Base-by-base conservation (phyloP, 2,329 filamentous ascomycete genomes). In the Coniochaeta prunicola region DNA sequence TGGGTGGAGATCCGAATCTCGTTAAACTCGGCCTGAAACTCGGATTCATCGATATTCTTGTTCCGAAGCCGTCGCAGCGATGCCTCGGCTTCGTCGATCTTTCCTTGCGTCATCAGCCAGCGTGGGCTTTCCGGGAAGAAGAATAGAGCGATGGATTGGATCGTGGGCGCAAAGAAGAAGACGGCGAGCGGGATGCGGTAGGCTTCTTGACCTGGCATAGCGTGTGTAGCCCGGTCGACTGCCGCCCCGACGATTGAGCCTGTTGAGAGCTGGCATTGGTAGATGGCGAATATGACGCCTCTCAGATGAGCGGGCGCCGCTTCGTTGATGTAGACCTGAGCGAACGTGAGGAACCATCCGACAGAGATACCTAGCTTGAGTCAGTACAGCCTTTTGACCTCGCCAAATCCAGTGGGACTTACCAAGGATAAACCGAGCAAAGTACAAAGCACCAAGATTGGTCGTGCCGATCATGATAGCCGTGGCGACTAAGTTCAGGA, bases 291-390 rank as follows among this genome's bases (percentile, higher is more conserved):
- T 0, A 68, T 63, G 34, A 71, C 63, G 7, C 72, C 71, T 30
- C 72, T 66, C 12, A 71, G 66, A 57, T 73, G 71, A 4, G 71
- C 70, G 1, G 71, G 71, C 1, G 72, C 69, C 0, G 66, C 68
- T 53, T 74, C 72, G 58, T 70, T 69, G 57, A 73, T 69, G 61
- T 74, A 74, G 4, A 74, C 66, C n/a, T 72, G 71, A 0, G 69
- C 67, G 60, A 71, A 72, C 31, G 69, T 70, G 57, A 74, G 66
- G 53, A 74, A 69, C 70, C 68, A 71, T 21, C 71, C 71, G 10
- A 69, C 69, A 2, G 70, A 72, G 1, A 74, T 62, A 28, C 71
- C 71, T 69, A 74, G 82, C 80, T 82, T 74, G n/a, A n/a, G 30
- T 81, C 71, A 61, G 82, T 82, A 78, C 69, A 57, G 72, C 73